Evolutionary conservation across 495 filamentous ascomycete genomes (phyloP).

Genomic region (Aspergillus carlsbadensis): DNA sequence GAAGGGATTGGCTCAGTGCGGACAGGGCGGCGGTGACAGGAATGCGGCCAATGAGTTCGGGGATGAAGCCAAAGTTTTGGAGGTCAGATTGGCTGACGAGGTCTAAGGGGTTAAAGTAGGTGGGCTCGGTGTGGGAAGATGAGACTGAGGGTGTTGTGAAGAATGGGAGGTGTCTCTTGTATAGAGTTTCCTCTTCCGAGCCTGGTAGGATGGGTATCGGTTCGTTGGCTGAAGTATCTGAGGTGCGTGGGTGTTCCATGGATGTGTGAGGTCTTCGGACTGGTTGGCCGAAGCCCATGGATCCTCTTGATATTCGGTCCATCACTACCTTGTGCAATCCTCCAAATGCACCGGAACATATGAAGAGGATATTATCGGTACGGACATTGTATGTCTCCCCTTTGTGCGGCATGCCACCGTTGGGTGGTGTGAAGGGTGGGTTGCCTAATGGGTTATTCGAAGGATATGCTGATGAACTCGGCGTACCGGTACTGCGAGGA

Average conservation of each 20-base stretch:
- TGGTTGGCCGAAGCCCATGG: conserved; percentile 87
- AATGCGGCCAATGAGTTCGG: conserved; percentile 88
- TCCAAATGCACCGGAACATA: conserved; percentile 93
- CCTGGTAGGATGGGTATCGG: conserved; percentile 47
- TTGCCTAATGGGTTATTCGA: conserved; percentile 51
- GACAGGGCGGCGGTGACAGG: conserved; percentile 84
- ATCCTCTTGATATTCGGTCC: conserved; percentile 80
- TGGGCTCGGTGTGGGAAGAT: conserved; percentile 36
- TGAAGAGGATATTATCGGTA: conserved; percentile 94
- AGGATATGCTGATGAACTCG: conserved; percentile 37
- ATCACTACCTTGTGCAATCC: conserved; percentile 87
- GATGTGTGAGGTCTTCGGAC: conserved; percentile 52
- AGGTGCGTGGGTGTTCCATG: conserved; percentile 22
- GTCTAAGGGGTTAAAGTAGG: conserved; percentile 75
- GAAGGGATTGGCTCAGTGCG: conserved; percentile 71
- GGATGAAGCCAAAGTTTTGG: conserved; percentile 90
- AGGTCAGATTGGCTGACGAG: conserved; percentile 79
- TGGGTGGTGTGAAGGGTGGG: conserved; percentile 37
- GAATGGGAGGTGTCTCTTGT: conserved; percentile 68
- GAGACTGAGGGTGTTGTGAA: conserved; percentile 47
- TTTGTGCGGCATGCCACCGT: conserved; percentile 53
- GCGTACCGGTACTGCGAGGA: conserved; percentile 45
- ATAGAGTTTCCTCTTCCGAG: conserved; percentile 59
- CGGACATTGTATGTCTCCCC: conserved; percentile 86
- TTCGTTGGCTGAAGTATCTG: conserved; percentile 35